Conservation (phyloP, 257 asterid genomes). For the Scutellaria galericulata region DNA sequence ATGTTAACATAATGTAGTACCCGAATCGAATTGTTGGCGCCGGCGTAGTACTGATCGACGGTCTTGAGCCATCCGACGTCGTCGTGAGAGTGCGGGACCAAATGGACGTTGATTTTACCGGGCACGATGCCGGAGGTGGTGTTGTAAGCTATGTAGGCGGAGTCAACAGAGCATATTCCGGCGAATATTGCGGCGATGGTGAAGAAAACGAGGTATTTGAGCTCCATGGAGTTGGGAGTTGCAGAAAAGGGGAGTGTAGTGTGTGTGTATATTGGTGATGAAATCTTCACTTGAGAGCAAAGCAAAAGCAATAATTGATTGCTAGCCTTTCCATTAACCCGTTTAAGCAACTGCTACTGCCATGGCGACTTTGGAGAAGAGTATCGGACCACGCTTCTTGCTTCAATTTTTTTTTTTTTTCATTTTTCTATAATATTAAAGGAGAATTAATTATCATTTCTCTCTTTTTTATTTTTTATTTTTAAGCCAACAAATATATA, state of each 20-base stretch:
- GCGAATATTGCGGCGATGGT: constrained; percentile 36
- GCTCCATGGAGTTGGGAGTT: constrained; percentile 27
- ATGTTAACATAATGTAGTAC: constrained; percentile 29
- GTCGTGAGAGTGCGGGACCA: constrained; percentile 85
- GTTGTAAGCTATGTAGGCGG: constrained; percentile 58
- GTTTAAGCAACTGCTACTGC: constrained; percentile 14
- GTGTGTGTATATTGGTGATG: too few species aligned
- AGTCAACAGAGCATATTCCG: constrained; percentile 42
- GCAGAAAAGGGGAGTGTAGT: neutral
- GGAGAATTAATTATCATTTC: too few species aligned
- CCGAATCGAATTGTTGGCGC: constrained; percentile 76
- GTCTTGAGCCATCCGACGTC: constrained; percentile 91
- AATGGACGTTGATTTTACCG: constrained; percentile 64
- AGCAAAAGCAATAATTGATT: constrained; percentile 39
- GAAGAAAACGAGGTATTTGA: constrained; percentile 23
- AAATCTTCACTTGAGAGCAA: constrained; percentile 38
- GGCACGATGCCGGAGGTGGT: constrained; percentile 50
- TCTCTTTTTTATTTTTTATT: too few species aligned
- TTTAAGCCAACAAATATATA: too few species aligned
- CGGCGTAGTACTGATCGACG: constrained; percentile 81
- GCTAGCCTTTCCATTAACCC: neutral
- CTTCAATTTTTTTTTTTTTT: too few species aligned
- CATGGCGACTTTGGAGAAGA: too few species aligned
- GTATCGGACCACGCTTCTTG: too few species aligned
- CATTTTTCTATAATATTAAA: too few species aligned